Percentiles rank a stretch among this genome's conserved stretches.
phyloP scores from a whole-genome alignment of 2,329 filamentous ascomycete species.

The Helotiales sp. region DNA sequence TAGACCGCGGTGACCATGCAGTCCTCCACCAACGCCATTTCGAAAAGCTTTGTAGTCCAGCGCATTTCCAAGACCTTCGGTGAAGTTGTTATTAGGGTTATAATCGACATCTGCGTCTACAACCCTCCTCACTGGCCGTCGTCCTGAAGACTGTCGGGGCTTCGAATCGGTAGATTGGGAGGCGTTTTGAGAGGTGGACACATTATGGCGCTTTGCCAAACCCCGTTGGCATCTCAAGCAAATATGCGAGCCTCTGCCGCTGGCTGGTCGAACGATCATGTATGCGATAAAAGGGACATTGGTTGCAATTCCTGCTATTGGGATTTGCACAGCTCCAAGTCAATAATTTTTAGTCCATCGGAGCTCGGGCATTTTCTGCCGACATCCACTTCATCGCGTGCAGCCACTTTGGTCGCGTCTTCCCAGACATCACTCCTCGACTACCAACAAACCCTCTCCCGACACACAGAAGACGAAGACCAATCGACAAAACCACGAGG shows the following conservation, averaged over 20 bases:
- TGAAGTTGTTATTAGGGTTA: background rate
- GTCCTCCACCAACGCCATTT: constrained; percentile 1
- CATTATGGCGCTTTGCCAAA: constrained; percentile 30
- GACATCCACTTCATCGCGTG: constrained; percentile 22
- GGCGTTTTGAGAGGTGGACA: constrained; percentile 16
- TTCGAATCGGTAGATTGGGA: constrained; percentile 27
- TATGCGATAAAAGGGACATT: constrained; percentile 36
- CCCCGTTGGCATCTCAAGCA: constrained; percentile 42
- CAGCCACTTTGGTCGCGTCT: constrained; percentile 26
- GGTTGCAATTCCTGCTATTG: constrained; percentile 1
- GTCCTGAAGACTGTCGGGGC: constrained; percentile 3
- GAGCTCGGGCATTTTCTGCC: constrained; percentile 14
- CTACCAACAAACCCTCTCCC: background rate
- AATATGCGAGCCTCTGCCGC: constrained; percentile 36
- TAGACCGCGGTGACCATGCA: constrained; percentile 33
- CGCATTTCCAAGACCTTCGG: background rate
- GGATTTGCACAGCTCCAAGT: background rate
- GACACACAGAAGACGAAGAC: background rate
- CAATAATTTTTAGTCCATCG: constrained; percentile 21
- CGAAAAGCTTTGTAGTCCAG: constrained; percentile 10
- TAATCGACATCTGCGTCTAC: background rate
- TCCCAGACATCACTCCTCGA: constrained; percentile 6
- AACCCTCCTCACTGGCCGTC: background rate
- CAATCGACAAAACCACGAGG: background rate
- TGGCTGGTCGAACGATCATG: constrained; percentile 40